Evolutionary conservation across 768 basidiomycete genomes (phyloP), one percentile per base, ranked within the genome.

Genomic region (Podaxis rugospora): DNA sequence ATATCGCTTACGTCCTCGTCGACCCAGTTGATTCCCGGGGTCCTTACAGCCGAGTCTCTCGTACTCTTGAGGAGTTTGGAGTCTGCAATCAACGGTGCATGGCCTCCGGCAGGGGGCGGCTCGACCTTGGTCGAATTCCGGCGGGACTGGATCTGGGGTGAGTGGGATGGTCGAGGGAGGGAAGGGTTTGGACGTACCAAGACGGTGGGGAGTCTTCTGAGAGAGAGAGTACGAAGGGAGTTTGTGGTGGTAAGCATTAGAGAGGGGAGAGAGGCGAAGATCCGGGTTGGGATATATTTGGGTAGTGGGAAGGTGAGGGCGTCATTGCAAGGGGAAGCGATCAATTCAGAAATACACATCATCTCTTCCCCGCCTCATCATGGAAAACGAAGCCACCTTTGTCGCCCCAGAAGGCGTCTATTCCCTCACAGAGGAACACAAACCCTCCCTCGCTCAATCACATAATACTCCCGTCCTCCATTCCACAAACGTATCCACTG

Each of bases 371-470:
- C 7, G 16, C 13, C 27, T 60, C 35, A 55, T 66, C 65, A 91
- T 92, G 88, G 90, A 93, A 79, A 90, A 82, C 80, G 90, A 92
- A 57, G 82, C 83, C 62, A 89, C 90, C 27, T 93, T 94, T 73
- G 88, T 93, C 49, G 92, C 92, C 36, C 92, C 92, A 55, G 92
- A 94, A 73, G 92, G 92, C 66, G 90, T 93, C 46, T 94, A 94
- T 77, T 88, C 90, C 25, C 83, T 92, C 70, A 91, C 88, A 16
- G 92, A 93, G 66, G 93, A 93, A 69, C 87, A 90, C 79, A 92
- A 87, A 71, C 86, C 89, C 0, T 75, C 80, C 47, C 70, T 76
- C 36, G 66, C 76, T 52, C 80, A 81, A 63, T 73, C 74, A 55
- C 73, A 74, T 66, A 75, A 75, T 5, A 69, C 77, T 2, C 72